Conservation (phyloP, 2,329 filamentous ascomycete species). For the Trichoderma asperellum region DNA sequence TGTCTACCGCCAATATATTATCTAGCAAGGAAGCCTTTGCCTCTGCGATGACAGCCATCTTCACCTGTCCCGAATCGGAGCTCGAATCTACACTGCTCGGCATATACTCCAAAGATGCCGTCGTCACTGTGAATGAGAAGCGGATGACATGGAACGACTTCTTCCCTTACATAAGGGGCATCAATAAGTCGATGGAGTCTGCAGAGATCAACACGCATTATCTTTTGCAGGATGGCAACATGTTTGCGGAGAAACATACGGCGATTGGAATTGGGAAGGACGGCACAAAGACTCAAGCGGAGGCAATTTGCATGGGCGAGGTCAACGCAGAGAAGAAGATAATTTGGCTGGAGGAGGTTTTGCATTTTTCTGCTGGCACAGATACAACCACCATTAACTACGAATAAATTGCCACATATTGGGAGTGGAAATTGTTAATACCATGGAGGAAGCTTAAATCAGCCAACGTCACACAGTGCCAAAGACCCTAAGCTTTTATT, state of each 20-base stretch:
- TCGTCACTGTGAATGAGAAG: conserved; percentile 8
- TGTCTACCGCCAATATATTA: background rate
- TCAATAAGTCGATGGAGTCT: background rate
- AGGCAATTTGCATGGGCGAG: background rate
- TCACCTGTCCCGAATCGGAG: background rate
- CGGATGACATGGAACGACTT: conserved; percentile 6
- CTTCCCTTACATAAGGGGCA: background rate
- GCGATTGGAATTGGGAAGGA: conserved; percentile 7
- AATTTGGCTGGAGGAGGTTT: conserved; percentile 16
- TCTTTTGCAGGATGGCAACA: conserved; percentile 12
- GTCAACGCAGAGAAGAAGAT: conserved; percentile 3
- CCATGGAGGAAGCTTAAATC: background rate
- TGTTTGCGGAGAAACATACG: conserved; percentile 20
- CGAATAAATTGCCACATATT: background rate
- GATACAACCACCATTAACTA: background rate
- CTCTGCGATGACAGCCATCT: background rate
- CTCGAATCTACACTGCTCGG: background rate
- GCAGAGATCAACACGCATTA: conserved; percentile 1
- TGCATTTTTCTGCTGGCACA: background rate
- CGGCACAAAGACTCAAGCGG: background rate
- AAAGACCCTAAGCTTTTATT: too few relatives aligned
- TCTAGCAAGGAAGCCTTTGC: background rate
- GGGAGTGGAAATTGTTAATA: background rate
- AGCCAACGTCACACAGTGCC: too few relatives aligned
- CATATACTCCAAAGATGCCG: background rate